A percentile compares a stretch with the other conserved stretches of the same genome.
phyloP scores from a whole-genome alignment of 2,329 filamentous ascomycete species.

The Stagonosporopsis cucurbitacearum region DNA sequence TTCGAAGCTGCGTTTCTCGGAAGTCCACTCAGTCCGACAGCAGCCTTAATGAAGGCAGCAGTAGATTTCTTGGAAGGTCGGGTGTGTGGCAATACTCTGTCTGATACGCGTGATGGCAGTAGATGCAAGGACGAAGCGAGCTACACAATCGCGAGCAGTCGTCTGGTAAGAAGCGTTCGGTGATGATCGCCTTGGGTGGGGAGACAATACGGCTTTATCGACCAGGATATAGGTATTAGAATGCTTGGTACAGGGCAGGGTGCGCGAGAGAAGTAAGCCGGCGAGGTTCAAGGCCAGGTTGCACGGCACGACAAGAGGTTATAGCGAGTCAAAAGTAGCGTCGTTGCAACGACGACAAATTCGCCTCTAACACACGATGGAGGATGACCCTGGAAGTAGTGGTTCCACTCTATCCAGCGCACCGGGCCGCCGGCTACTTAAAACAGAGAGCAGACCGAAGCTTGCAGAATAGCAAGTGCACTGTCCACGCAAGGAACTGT shows the following conservation, averaged over 20 bases:
- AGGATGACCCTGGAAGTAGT: constrained; percentile 39
- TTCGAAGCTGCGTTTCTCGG: constrained; percentile 33
- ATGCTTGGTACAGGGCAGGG: constrained; percentile 38
- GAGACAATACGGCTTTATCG: constrained; percentile 44
- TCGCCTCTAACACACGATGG: constrained; percentile 38
- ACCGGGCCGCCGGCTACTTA: constrained; percentile 41
- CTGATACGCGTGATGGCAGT: constrained; percentile 25
- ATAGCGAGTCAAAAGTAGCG: constrained; percentile 44
- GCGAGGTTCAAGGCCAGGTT: constrained; percentile 29
- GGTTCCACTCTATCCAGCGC: constrained; percentile 35
- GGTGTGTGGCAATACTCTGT: constrained; percentile 19
- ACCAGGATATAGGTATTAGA: constrained; percentile 41
- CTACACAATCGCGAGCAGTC: constrained; percentile 33
- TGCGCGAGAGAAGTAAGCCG: constrained; percentile 27
- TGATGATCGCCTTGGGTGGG: constrained; percentile 43
- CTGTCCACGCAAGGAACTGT: constrained; percentile 37
- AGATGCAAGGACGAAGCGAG: constrained; percentile 27
- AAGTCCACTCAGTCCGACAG: constrained; percentile 27
- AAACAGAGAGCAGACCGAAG: constrained; percentile 40
- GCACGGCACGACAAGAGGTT: constrained; percentile 41
- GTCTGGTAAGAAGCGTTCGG: constrained; percentile 29
- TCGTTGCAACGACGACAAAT: constrained; percentile 37
- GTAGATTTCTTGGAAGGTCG: constrained; percentile 11
- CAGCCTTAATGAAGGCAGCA: constrained; percentile 24
- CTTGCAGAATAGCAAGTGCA: constrained; percentile 35